Percentiles rank a stretch among this genome's conserved stretches.
phyloP scores from a whole-genome alignment of 805 yeast species.

The Saccharomycopsis synnaedendra region DNA sequence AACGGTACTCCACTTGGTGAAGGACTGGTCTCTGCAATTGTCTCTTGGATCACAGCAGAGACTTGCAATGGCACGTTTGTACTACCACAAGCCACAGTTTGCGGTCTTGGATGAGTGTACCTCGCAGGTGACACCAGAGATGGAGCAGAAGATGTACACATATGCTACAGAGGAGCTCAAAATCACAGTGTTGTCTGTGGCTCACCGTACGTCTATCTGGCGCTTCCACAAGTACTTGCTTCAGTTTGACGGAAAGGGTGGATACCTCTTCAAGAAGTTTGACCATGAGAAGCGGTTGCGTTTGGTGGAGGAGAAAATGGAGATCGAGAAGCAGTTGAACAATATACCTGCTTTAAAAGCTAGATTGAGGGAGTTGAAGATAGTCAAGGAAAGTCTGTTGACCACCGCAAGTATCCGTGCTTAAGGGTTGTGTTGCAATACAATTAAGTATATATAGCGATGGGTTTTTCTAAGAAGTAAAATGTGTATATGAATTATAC shows the following conservation, averaged over 20 bases:
- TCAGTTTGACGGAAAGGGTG: slow-evolving; percentile 80
- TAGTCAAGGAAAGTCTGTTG: slow-evolving; percentile 27
- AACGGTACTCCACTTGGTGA: slow-evolving; percentile 29
- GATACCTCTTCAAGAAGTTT: slow-evolving; percentile 47
- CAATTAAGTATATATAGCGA: no score
- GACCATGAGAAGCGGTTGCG: slow-evolving; percentile 64
- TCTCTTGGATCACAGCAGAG: slow-evolving; percentile 90
- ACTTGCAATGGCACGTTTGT: slow-evolving; percentile 85
- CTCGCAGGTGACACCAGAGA: slow-evolving; percentile 81
- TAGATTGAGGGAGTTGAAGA: slow-evolving; percentile 51
- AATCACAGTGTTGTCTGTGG: slow-evolving; percentile 78
- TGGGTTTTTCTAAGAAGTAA: no score
- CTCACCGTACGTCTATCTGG: slow-evolving; percentile 89
- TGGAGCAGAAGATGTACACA: slow-evolving; percentile 81
- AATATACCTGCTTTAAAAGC: slow-evolving; percentile 58
- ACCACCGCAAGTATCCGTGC: not conserved
- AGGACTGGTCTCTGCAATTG: slow-evolving; percentile 83
- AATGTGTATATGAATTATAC: not conserved
- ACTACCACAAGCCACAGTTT: slow-evolving; percentile 83
- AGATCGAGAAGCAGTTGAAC: slow-evolving; percentile 58
- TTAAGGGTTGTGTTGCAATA: no score
- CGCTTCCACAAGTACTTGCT: slow-evolving; percentile 75
- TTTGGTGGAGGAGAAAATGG: slow-evolving; percentile 68
- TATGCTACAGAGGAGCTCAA: slow-evolving; percentile 64
- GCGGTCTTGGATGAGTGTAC: slow-evolving; percentile 96